Evolutionary conservation across 2,329 filamentous ascomycete species (phyloP).

Genomic region (Arthrobotrys sinensis): DNA sequence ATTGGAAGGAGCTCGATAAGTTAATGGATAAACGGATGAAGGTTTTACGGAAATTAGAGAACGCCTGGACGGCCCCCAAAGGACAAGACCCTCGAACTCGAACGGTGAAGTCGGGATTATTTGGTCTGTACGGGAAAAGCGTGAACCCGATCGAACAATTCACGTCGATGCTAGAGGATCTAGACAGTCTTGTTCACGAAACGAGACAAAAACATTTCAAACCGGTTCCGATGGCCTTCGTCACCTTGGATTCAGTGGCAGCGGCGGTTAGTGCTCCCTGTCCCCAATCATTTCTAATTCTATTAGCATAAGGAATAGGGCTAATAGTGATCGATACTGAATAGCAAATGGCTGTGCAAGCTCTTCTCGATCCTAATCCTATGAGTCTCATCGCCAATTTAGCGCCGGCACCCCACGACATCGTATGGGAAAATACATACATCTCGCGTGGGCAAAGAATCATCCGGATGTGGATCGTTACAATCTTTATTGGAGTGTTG

Average conservation of each 20-base stretch:
- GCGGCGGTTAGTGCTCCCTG: slow-evolving; percentile 71
- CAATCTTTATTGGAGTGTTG: slow-evolving; percentile 83
- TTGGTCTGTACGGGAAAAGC: slow-evolving; percentile 77
- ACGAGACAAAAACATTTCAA: slow-evolving; percentile 83
- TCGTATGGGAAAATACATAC: slow-evolving; percentile 97
- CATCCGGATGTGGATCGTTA: slow-evolving; percentile 85
- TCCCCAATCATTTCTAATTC: neutral
- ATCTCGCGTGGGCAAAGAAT: slow-evolving; percentile 81
- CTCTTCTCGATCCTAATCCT: slow-evolving; percentile 90
- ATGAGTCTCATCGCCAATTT: slow-evolving; percentile 86
- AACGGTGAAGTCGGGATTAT: slow-evolving; percentile 82
- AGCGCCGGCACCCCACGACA: slow-evolving; percentile 88
- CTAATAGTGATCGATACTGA: slow-evolving; percentile 12
- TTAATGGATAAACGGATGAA: slow-evolving; percentile 78
- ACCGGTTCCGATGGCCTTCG: slow-evolving; percentile 88
- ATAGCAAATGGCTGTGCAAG: slow-evolving; percentile 93
- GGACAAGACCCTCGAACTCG: slow-evolving; percentile 76
- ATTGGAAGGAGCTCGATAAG: slow-evolving; percentile 87
- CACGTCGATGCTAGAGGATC: slow-evolving; percentile 82
- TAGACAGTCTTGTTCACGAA: slow-evolving; percentile 81
- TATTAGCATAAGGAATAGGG: neutral
- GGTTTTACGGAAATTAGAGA: slow-evolving; percentile 81
- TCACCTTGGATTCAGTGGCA: slow-evolving; percentile 96
- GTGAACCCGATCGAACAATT: slow-evolving; percentile 96
- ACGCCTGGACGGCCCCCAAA: slow-evolving; percentile 84